Base-by-base conservation (phyloP, 1,139 yeast genomes). In the Yamadazyma aaseri region DNA sequence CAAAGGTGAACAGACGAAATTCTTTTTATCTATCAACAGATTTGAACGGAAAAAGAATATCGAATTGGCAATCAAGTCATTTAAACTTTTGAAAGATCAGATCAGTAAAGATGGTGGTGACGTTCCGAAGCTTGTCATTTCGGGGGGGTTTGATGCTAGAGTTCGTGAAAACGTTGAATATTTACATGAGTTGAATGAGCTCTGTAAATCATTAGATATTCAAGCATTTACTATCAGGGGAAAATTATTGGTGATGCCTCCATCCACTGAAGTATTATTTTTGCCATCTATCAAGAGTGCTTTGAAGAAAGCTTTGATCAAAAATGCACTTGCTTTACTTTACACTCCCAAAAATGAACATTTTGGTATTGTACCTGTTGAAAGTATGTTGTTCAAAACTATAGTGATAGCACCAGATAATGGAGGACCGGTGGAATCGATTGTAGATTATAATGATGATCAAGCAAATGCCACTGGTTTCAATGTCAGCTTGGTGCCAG, bases 361-460 rank as follows among this genome's bases (percentile, higher is more conserved):
- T 60, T 92, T 92, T 55, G 99, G 99, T 10, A 94, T 92, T 42
- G 99, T 94, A 3, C 99, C 99, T 1, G 72, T 92, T 10, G 98
- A 92, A 53, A 89, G 96, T 13, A 90, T 92, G 97, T 71, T 83
- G 30, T 71, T 76, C 41, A 81, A 84, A 18, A 82, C 85, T 1
- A 90, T 96, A 0, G 96, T 89, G 0, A 63, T 94, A 36, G 97
- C 96, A 0, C 81, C 84, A 2, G 79, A 86, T 51, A 80, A 79
- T 29, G 99, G 98, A 11, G 99, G 99, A 0, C 98, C 98, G 0
- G 60, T 82, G 20, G 99, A 92, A 54, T 84, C 96, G 0, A 71
- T 92, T 8, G 71, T 71, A 1, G 57, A 76, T 24, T 63, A 63
- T 36, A 60, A 62, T 1, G 55, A 62, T 32, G 59, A 74, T 35